Evolutionary conservation across 306 rosid genomes (phyloP).

Genomic region (Quercus parvula): DNA sequence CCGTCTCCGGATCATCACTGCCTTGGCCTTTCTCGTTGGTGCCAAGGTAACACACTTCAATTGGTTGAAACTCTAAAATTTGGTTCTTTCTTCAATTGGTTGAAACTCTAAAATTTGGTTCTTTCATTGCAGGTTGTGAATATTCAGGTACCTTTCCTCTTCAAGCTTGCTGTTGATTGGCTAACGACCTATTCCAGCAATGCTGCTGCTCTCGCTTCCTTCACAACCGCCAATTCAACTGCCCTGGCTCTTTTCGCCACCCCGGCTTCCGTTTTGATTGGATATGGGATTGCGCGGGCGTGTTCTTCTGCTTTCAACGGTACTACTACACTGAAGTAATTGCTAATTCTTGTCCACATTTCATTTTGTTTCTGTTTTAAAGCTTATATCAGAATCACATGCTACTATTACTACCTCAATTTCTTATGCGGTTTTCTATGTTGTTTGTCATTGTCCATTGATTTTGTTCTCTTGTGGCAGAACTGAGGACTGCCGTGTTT

Average conservation of each 20-base stretch:
- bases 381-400: not conserved
- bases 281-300: conserved; percentile 91
- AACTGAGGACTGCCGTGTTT: conserved; percentile 86
- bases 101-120: not conserved
- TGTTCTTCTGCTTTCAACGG: conserved; percentile 95
- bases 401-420: not conserved
- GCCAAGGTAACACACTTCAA: conserved; percentile 62
- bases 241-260: conserved; percentile 67
- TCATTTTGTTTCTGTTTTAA: not conserved
- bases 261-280: conserved; percentile 81
- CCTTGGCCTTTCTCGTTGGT: conserved; percentile 82
- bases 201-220: conserved; percentile 59
- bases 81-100: not conserved
- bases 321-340: conserved; percentile 55
- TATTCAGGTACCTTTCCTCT: conserved; percentile 96
- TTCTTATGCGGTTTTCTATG: not conserved
- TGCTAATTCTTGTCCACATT: conserved; percentile 31
- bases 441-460: conserved; percentile 10
- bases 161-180: conserved; percentile 96
- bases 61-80: not conserved
- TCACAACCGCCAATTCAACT: conserved; percentile 58
- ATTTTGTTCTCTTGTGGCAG: conserved; percentile 41
- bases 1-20: conserved; percentile 70
- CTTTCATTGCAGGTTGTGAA: conserved; percentile 66
- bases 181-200: conserved; percentile 65